Base-by-base conservation (phyloP, 1,284 basidiomycete species). In the Fomitiporia mediterranea region DNA sequence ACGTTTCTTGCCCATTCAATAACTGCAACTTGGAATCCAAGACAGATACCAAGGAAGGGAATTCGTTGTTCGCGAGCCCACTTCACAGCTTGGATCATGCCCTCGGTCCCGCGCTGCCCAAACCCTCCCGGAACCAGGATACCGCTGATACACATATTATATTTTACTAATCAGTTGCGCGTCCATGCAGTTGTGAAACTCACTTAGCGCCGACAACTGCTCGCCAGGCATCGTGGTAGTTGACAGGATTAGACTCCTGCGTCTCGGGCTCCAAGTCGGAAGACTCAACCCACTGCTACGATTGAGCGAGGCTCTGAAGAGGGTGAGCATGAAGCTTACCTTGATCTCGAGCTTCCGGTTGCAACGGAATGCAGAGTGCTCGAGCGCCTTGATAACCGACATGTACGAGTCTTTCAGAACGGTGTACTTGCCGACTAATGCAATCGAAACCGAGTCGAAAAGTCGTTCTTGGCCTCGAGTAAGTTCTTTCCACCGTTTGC, bases 371-470 rank as follows among this genome's bases (percentile, higher is more conserved):
- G 94, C 91, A 4, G 96, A 94, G 72, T 99, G 96, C 71, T 99
- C 96, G 40, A 99, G 80, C 25, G 97, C 85, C 76, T 99, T 99
- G 68, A 89, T 89, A 53, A 99, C 97, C 35, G 91, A 94, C 91
- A 98, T 98, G 73, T 99, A 99, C 35, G 94, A 98, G 72, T 99
- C 96, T 71, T 96, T 91, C 51, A 99, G 77, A 59, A 94, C 88
- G 4, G 94, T 98, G 75, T 99, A 99, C 74, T 99, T 99, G 51
- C 96, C 96, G 19, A 99, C 94, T 37, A 99, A 76, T 19, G 91
- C 94, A 60, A 99, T 93, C 47, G 84, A 84, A 38, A 98, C 94
- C 23, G 82, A 81, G 65, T 98, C 95, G 70, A 90, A 95, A n/a
- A 93, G 75, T 35, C 94, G 86, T 69, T 98, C 96, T 69, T 94